Conservation (phyloP, 202 grass and related monocot genomes). For the Musa balbisiana region DNA sequence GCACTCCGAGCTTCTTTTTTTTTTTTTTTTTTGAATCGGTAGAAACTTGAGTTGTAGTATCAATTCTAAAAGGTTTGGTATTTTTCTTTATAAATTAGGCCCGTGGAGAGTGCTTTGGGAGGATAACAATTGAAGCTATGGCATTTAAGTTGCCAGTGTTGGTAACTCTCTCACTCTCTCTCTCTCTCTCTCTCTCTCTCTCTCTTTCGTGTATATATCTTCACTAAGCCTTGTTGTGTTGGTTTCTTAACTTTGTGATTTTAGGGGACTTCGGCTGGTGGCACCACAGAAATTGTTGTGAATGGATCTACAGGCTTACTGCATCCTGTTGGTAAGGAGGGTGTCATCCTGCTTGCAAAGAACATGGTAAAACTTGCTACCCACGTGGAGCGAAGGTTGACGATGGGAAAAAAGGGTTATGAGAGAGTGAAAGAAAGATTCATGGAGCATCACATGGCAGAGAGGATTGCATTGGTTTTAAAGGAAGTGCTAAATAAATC, state of each 20-base stretch:
- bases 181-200: not conserved
- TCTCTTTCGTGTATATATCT: not conserved
- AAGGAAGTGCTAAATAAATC: conserved; percentile 64
- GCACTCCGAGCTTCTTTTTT: no score
- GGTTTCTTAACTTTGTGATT: conserved; percentile 3
- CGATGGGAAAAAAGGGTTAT: conserved; percentile 68
- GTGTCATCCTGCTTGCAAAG: conserved; percentile 46
- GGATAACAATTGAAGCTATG: conserved; percentile 99
- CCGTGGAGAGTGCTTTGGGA: conserved; percentile 96
- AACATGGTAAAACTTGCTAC: conserved; percentile 70
- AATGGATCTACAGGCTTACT: conserved; percentile 73
- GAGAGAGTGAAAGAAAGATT: conserved; percentile 63
- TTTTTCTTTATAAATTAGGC: conserved; percentile 30
- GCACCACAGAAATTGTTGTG: conserved; percentile 76
- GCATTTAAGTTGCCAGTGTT: conserved; percentile 82
- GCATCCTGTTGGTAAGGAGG: conserved; percentile 75
- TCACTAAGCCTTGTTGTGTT: conserved; percentile 9
- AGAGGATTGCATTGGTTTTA: conserved; percentile 52
- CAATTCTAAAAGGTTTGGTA: not conserved
- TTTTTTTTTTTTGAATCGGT: not conserved
- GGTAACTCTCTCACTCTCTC: conserved; percentile 34
- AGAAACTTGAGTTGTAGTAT: not conserved
- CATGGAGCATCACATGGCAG: conserved; percentile 85
- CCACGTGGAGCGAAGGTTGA: conserved; percentile 49
- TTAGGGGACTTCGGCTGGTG: conserved; percentile 82